Conservation (phyloP, 257 asterid species). For the Echium plantagineum region DNA sequence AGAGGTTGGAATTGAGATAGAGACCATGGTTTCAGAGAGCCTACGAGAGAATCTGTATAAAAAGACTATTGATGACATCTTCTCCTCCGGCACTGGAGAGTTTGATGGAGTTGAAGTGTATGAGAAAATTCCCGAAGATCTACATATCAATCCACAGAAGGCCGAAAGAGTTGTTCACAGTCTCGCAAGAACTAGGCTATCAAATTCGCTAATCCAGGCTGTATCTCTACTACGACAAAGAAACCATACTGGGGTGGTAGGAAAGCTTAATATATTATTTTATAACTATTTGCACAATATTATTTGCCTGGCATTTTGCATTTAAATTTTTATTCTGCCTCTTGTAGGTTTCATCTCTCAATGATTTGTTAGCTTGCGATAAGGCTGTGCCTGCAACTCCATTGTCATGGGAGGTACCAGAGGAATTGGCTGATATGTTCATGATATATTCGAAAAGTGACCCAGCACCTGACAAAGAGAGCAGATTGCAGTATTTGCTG, state of each 20-base stretch:
- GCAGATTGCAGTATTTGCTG: constrained; percentile 67
- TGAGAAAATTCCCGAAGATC: constrained; percentile 75
- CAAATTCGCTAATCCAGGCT: constrained; percentile 83
- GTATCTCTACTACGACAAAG: constrained; percentile 79
- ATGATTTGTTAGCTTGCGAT: constrained; percentile 86
- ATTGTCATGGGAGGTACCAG: constrained; percentile 73
- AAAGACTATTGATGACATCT: constrained; percentile 55
- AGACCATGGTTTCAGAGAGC: constrained; percentile 62
- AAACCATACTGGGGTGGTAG: constrained; percentile 68
- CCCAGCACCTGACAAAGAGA: constrained; percentile 49
- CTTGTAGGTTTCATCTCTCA: constrained; percentile 71
- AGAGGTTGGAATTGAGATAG: constrained; percentile 72
- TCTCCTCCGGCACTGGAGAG: constrained; percentile 96
- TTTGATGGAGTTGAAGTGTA: constrained; percentile 77
- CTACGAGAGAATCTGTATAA: constrained; percentile 77
- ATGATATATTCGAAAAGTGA: constrained; percentile 48
- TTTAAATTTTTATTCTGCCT: constrained; percentile 2
- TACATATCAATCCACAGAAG: constrained; percentile 49
- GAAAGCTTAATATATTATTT: constrained; percentile 14
- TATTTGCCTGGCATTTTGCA: background rate
- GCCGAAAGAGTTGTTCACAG: constrained; percentile 59
- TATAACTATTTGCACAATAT: background rate
- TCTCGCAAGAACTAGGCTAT: constrained; percentile 56
- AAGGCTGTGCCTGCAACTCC: constrained; percentile 82
- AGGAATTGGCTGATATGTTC: constrained; percentile 68